These are phyloP conservation scores for Cladophialophora yegresii DNA, from an alignment of 2,329 filamentous ascomycete species.

Conservation along the genomic window DNA sequence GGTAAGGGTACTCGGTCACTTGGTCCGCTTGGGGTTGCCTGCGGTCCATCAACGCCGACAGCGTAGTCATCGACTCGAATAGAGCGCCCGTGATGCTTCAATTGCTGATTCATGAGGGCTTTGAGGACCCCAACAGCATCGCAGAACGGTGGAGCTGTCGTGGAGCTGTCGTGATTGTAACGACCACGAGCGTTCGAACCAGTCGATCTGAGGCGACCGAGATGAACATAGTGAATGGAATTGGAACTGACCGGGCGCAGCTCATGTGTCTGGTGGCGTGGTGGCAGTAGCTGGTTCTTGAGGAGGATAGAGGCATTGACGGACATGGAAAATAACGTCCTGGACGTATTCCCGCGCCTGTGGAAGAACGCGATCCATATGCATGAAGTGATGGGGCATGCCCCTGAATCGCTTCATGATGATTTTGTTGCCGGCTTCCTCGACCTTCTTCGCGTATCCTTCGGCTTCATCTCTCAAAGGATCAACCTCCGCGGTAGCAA, in stretches of 20 bases:
- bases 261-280: conserved; percentile 24
- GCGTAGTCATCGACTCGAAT: not conserved
- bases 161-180: not conserved
- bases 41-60: not conserved
- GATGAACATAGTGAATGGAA: not conserved
- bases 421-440: conserved; percentile 34
- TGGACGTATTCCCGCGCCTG: conserved; percentile 36
- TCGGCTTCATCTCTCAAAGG: conserved; percentile 36
- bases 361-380: conserved; percentile 32
- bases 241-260: not conserved
- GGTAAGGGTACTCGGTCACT: not conserved
- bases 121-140: not conserved
- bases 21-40: not conserved
- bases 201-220: not conserved
- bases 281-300: conserved; percentile 7
- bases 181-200: not conserved
- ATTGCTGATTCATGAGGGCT: not conserved
- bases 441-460: conserved; percentile 33
- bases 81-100: not conserved
- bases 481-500: conserved; percentile 35
- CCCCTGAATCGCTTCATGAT: conserved; percentile 33
- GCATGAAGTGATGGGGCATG: conserved; percentile 37
- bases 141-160: not conserved
- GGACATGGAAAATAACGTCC: conserved; percentile 34
- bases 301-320: conserved; percentile 32